phyloP scores from a whole-genome alignment of 192 early-diverging fungal genomes.

The Mortierella hygrophila region DNA sequence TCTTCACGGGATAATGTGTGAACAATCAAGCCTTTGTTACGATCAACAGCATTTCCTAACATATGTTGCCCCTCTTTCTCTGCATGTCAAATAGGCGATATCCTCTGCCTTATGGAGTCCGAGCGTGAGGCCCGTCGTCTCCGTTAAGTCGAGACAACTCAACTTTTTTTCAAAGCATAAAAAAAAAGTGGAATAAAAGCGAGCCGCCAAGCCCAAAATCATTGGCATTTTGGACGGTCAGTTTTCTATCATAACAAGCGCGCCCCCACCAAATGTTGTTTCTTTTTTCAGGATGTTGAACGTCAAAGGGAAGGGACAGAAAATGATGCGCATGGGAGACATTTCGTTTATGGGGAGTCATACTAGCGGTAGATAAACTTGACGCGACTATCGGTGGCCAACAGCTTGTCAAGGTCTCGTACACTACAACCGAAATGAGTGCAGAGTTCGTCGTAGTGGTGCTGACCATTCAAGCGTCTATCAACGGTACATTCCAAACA shows the following conservation, averaged over 20 bases:
- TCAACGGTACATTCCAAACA: not conserved
- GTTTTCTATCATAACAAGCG: not conserved
- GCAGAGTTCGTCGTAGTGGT: constrained; percentile 85
- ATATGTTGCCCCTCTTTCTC: not conserved
- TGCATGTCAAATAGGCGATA: constrained; percentile 72
- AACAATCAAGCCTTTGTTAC: not conserved
- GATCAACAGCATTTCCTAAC: not conserved
- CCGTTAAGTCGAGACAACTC: constrained; percentile 74
- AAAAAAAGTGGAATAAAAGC: constrained; percentile 39
- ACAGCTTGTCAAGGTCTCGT: constrained; percentile 69
- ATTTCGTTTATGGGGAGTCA: not conserved
- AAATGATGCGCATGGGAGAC: too few relatives aligned
- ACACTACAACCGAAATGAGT: constrained; percentile 72
- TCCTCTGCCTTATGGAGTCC: constrained; percentile 97
- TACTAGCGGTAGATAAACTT: constrained; percentile 66
- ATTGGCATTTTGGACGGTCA: constrained; percentile 13
- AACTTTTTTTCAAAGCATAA: constrained; percentile 9
- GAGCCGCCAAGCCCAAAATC: constrained; percentile 19
- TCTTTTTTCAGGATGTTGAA: not conserved
- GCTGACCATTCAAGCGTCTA: constrained; percentile 70
- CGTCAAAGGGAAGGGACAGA: not conserved
- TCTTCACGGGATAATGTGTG: too few relatives aligned
- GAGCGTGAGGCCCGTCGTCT: constrained; percentile 99
- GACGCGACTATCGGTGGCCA: constrained; percentile 56
- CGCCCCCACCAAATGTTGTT: not conserved